Evolutionary conservation across 2,329 filamentous ascomycete species (phyloP).

Genomic region (Clonostachys rosea): DNA sequence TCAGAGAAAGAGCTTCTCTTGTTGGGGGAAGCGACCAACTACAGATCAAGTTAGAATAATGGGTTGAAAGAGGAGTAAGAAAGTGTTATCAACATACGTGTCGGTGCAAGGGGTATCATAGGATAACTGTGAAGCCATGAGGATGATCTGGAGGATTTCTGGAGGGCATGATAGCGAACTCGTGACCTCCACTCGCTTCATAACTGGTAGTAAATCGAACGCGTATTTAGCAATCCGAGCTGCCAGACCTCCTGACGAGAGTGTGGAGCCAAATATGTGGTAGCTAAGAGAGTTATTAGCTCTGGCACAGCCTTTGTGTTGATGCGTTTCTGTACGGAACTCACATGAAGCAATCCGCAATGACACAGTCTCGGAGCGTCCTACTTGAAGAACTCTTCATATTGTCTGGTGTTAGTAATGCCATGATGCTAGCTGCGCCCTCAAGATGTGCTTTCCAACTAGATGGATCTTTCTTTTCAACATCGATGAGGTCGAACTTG

Average conservation of each 20-base stretch:
- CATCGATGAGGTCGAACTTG: slow-evolving; percentile 45
- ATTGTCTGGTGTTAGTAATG: slow-evolving; percentile 22
- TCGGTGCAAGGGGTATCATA: slow-evolving; percentile 24
- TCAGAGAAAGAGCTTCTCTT: slow-evolving; percentile 29
- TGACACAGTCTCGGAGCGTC: slow-evolving; percentile 36
- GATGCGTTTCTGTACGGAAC: slow-evolving; percentile 6
- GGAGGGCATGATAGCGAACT: slow-evolving; percentile 36
- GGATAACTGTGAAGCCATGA: slow-evolving; percentile 37
- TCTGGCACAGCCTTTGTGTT: background rate
- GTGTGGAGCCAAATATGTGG: slow-evolving; percentile 30
- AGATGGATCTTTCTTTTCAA: slow-evolving; percentile 31
- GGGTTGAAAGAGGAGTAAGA: too few species aligned
- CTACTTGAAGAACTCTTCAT: slow-evolving; percentile 19
- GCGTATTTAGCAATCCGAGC: slow-evolving; percentile 31
- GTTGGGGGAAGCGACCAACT: slow-evolving; percentile 19
- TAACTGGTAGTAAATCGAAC: slow-evolving; percentile 28
- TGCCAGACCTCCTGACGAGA: slow-evolving; percentile 26
- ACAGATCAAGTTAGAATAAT: too few species aligned
- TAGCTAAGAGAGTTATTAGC: slow-evolving; percentile 23
- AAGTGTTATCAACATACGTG: background rate
- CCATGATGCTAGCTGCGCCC: slow-evolving; percentile 35
- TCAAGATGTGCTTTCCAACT: slow-evolving; percentile 41
- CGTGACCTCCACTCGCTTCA: slow-evolving; percentile 33
- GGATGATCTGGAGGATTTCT: slow-evolving; percentile 37
- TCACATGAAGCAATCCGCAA: slow-evolving; percentile 43